Evolutionary conservation across 768 basidiomycete genomes (phyloP), one percentile per base, ranked within the genome.

Genomic region (Kwoniella dendrophila): DNA sequence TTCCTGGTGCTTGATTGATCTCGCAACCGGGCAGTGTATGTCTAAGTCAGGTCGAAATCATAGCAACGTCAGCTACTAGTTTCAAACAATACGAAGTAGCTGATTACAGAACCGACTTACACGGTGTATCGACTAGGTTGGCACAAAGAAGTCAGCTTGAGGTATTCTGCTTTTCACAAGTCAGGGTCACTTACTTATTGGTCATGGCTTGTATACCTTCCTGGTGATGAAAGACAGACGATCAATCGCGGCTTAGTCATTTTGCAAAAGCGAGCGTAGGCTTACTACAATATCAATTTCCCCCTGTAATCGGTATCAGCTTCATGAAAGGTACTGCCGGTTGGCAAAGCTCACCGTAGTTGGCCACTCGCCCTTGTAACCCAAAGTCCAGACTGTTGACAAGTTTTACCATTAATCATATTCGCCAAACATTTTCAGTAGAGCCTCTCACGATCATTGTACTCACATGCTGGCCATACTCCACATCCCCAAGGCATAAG

Each of bases 401-500:
- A 2, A 40, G 38, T 7, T 33, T 30, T 30, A 30, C 18, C n/a
- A 11, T 8, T 26, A 1, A 14, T 58, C 54, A 56, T 40, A 33
- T 38, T 2, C 32, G 20, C 30, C n/a, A 11, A 18, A 3, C 8
- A 59, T 34, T 27, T 18, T 10, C 50, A 40, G 26, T 4, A 50
- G 51, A 47, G n/a, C 30, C 16, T 4, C 3, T 32, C 12, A 12
- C 11, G 32, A 24, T 24, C 22, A 24, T 26, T 16, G 1, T 11
- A 63, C 75, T 72, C 59, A 77, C 77, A 72, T 41, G 74, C 72
- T n/a, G 77, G 75, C 77, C 77, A 78, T 0, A 78, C 73, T 14
- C 73, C 77, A 66, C 77, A 77, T 32, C 77, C 76, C 71, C 73
- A 78, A 0, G 77, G 77, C 73, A 75, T 71, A 33, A 74, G 44